Conservation (phyloP, 768 basidiomycete species). For the Hygrocybe punicea region DNA sequence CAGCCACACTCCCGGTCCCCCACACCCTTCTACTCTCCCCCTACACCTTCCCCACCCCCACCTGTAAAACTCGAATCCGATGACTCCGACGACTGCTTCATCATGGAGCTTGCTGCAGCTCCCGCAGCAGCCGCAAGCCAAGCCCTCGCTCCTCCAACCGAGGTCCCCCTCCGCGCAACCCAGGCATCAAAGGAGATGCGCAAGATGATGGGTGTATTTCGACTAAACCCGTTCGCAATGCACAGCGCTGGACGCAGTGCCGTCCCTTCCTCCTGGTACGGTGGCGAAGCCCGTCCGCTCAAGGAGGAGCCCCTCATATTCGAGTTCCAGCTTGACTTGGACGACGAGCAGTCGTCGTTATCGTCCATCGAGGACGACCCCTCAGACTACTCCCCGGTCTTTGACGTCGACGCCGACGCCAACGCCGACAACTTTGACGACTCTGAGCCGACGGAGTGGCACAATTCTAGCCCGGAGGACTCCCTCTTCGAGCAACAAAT, state of each 20-base stretch:
- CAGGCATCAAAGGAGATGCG: constrained; percentile 70
- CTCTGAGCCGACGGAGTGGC: not conserved
- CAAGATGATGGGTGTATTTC: constrained; percentile 72
- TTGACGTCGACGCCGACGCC: not conserved
- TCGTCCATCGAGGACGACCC: not conserved
- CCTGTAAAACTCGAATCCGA: constrained; percentile 35
- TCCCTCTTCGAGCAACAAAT: not conserved
- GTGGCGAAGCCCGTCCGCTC: constrained; percentile 55
- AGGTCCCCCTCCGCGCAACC: constrained; percentile 73
- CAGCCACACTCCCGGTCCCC: constrained; percentile 21
- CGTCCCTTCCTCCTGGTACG: constrained; percentile 39
- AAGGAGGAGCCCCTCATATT: constrained; percentile 58
- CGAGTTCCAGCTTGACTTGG: constrained; percentile 59
- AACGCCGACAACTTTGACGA: not conserved
- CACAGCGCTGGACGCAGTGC: constrained; percentile 46
- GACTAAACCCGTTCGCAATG: constrained; percentile 73
- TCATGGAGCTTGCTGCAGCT: constrained; percentile 41
- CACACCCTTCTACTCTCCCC: constrained; percentile 5
- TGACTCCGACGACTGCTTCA: constrained; percentile 40
- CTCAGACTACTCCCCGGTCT: not conserved
- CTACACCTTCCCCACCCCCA: not conserved
- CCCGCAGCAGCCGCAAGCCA: constrained; percentile 28
- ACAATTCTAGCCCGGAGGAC: too few species aligned
- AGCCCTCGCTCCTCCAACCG: constrained; percentile 52
- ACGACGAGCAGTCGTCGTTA: too few species aligned